These are phyloP conservation scores for Fusarium decemcellulare DNA, from an alignment of 2,329 filamentous ascomycete genomes.

Conservation along the genomic window DNA sequence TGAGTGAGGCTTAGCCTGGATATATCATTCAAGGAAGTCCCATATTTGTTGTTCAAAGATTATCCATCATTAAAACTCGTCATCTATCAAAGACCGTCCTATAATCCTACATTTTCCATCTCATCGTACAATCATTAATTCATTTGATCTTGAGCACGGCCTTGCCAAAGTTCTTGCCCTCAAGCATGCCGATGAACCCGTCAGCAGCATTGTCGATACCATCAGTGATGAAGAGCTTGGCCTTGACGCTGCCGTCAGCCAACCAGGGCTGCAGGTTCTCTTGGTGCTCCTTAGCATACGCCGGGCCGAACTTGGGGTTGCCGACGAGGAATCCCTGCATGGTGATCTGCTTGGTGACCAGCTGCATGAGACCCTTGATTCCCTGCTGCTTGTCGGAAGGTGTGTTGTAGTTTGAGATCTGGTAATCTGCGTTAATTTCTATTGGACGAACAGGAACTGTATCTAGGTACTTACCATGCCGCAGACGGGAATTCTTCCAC, in stretches of 20 bases:
- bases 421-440: slow-evolving; percentile 4
- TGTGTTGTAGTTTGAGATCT: slow-evolving; percentile 77
- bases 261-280: slow-evolving; percentile 84
- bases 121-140: slow-evolving; percentile 18
- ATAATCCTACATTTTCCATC: slow-evolving; percentile 10
- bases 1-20: too few species aligned
- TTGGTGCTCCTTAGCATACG: slow-evolving; percentile 79
- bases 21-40: too few species aligned
- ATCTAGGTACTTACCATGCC: slow-evolving; percentile 65
- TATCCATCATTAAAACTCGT: too few species aligned
- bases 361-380: slow-evolving; percentile 74
- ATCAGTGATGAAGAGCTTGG: slow-evolving; percentile 76
- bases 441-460: rapidly evolving
- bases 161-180: slow-evolving; percentile 90
- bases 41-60: too few species aligned
- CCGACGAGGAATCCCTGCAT: slow-evolving; percentile 84
- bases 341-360: slow-evolving; percentile 78
- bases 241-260: slow-evolving; percentile 80
- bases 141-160: slow-evolving; percentile 76
- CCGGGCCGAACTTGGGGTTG: slow-evolving; percentile 75
- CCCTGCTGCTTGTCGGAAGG: slow-evolving; percentile 69
- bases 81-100: not conserved
- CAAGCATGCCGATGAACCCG: slow-evolving; percentile 81
- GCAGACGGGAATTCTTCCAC: slow-evolving; percentile 76
- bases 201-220: slow-evolving; percentile 86